Percentiles rank a stretch among this genome's conserved stretches.
Evolutionary conservation across 306 rosid genomes (phyloP).

Genomic region (Purshia tridentata): DNA sequence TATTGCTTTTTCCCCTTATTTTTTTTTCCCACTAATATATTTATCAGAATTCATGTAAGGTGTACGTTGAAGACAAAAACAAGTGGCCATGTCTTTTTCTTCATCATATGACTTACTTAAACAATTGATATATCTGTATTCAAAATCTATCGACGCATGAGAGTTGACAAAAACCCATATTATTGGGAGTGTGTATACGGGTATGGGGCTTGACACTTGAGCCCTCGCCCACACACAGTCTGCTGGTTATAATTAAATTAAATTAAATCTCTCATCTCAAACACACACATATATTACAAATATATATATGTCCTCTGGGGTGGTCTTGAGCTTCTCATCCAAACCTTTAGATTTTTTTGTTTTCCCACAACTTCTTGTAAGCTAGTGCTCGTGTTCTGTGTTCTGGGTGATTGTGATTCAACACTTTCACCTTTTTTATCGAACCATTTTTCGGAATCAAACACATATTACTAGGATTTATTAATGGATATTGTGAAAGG

Average conservation of each 20-base stretch:
- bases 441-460: too few relatives aligned
- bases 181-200: background rate
- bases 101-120: background rate
- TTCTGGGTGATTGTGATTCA: too few relatives aligned
- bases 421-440: too few relatives aligned
- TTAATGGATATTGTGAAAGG: constrained; percentile 10
- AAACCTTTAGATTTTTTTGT: background rate
- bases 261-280: background rate
- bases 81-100: background rate
- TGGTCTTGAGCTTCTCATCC: background rate
- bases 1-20: background rate
- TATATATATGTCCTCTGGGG: background rate
- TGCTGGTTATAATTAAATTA: too few relatives aligned
- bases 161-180: background rate
- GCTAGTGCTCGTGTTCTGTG: too few relatives aligned
- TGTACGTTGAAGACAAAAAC: background rate
- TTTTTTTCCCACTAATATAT: background rate
- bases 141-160: constrained; percentile 8
- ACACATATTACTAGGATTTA: too few relatives aligned
- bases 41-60: background rate
- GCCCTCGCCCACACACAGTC: too few relatives aligned
- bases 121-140: background rate
- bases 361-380: too few relatives aligned
- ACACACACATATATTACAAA: background rate
- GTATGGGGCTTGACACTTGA: background rate